phyloP scores from a whole-genome alignment of 179 eudicot species.

The Actinidia arguta region DNA sequence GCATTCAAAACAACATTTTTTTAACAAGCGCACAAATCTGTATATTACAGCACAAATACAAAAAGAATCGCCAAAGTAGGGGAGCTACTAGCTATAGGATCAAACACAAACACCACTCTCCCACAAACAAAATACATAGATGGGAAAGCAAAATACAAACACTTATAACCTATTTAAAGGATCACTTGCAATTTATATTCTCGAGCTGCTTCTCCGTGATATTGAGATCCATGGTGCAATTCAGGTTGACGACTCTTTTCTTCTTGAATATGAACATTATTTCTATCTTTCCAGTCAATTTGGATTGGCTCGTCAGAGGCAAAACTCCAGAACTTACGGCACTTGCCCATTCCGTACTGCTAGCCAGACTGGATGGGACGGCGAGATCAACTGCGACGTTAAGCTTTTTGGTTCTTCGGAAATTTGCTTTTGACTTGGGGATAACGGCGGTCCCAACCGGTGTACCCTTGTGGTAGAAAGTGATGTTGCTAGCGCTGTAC shows the following conservation, averaged over 20 bases:
- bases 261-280: conserved; percentile 26
- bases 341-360: not conserved
- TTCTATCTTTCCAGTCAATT: conserved; percentile 32
- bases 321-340: conserved; percentile 23
- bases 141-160: not conserved
- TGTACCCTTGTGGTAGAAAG: conserved; percentile 20
- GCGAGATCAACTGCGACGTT: conserved; percentile 7
- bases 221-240: conserved; percentile 29
- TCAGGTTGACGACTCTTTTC: conserved; percentile 25
- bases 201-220: not conserved
- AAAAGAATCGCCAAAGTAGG: not conserved
- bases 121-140: not conserved
- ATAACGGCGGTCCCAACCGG: conserved; percentile 7
- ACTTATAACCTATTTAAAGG: not conserved
- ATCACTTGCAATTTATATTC: conserved; percentile 25
- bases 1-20: too few relatives aligned
- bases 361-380: not conserved
- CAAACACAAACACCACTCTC: not conserved
- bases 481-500: conserved; percentile 4
- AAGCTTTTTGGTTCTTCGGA: conserved; percentile 22
- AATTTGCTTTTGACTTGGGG: not conserved
- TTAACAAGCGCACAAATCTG: not conserved
- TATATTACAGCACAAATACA: not conserved
- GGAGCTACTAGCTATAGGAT: too few relatives aligned
- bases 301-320: conserved; percentile 25